Conservation (phyloP, 176 grass and related monocot species). For the Poa annua region DNA sequence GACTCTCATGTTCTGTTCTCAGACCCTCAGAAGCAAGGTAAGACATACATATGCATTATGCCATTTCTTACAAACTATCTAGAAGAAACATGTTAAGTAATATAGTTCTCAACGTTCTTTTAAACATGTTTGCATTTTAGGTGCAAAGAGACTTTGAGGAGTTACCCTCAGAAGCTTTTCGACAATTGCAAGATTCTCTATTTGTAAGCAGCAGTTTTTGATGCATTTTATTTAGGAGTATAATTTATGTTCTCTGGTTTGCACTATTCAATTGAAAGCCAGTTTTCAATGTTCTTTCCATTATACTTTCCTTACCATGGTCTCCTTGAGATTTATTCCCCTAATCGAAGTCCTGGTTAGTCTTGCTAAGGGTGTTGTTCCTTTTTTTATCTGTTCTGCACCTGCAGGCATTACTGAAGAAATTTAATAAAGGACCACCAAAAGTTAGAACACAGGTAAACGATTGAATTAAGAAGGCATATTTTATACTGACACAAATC, state of each 20-base stretch:
- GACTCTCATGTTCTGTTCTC: slow-evolving; percentile 98
- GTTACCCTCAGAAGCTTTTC: slow-evolving; percentile 86
- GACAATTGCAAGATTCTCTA: slow-evolving; percentile 84
- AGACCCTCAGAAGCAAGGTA: slow-evolving; percentile 99
- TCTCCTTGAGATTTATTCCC: slow-evolving; percentile 4
- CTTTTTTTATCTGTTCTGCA: slow-evolving; percentile 21
- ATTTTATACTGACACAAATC: slow-evolving; percentile 35
- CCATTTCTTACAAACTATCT: not conserved
- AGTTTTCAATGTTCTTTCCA: slow-evolving; percentile 19
- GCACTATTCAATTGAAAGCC: not conserved
- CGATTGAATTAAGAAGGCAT: slow-evolving; percentile 30
- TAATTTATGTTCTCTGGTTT: slow-evolving; percentile 1
- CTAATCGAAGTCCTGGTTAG: slow-evolving; percentile 1
- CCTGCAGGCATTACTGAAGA: slow-evolving; percentile 81
- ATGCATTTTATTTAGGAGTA: slow-evolving; percentile 31
- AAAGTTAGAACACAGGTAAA: slow-evolving; percentile 99
- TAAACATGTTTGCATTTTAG: slow-evolving; percentile 53
- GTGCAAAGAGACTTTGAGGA: slow-evolving; percentile 99
- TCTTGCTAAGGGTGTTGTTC: not conserved
- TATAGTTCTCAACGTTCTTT: not conserved
- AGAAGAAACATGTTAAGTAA: not conserved
- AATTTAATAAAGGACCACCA: slow-evolving; percentile 80
- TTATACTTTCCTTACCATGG: not conserved
- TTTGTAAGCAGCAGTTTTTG: slow-evolving; percentile 63
- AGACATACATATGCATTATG: slow-evolving; percentile 7